Conservation (phyloP, 306 rosid genomes). For the Delonix regia region DNA sequence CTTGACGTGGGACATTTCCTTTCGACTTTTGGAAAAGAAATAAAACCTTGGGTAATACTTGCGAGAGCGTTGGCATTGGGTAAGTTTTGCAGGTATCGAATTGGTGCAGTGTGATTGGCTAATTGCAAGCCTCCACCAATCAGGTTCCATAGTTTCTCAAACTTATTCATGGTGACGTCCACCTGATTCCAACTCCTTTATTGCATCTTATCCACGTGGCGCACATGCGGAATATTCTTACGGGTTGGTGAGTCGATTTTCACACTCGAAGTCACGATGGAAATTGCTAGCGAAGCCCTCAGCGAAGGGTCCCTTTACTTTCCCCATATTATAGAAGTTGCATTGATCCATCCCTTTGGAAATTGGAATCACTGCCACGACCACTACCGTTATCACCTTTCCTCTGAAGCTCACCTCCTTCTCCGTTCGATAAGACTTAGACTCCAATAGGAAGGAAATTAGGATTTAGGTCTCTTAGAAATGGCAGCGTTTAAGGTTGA, state of each 20-base stretch:
- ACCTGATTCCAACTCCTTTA: background rate
- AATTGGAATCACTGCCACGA: too few relatives aligned
- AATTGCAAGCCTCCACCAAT: background rate
- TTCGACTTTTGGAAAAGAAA: background rate
- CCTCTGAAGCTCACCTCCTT: background rate
- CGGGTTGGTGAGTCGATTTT: background rate
- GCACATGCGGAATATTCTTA: background rate
- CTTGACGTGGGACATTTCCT: too few relatives aligned
- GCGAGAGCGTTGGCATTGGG: background rate
- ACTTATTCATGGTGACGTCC: background rate
- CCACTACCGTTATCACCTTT: background rate
- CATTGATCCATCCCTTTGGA: background rate
- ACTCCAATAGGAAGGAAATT: slow-evolving; percentile 24
- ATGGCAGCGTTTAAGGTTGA: slow-evolving; percentile 74
- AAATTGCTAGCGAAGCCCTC: background rate
- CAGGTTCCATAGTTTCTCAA: background rate
- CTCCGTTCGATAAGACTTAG: background rate
- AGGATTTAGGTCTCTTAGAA: slow-evolving; percentile 6
- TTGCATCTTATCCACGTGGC: background rate
- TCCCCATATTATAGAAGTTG: background rate
- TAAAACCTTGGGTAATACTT: background rate
- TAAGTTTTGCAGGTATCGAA: background rate
- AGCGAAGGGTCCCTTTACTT: background rate
- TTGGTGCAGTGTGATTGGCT: background rate
- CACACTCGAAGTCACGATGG: background rate